Conservation (phyloP, 331 rosid species). For the Prunus yedoensis region DNA sequence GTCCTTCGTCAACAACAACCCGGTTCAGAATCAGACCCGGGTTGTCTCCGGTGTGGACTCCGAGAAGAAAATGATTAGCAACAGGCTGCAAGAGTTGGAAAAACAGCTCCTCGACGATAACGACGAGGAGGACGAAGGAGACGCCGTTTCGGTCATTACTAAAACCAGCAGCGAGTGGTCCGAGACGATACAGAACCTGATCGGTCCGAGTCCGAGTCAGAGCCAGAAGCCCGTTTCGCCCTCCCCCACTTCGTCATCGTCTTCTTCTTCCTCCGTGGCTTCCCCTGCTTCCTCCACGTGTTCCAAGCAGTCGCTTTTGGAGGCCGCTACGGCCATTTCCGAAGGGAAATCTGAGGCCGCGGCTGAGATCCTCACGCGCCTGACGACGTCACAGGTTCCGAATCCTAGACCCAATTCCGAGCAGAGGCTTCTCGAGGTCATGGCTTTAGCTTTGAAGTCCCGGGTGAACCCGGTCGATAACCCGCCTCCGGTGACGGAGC, state of each 20-base stretch:
- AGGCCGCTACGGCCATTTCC: conserved; percentile 61
- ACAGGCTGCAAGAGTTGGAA: conserved; percentile 60
- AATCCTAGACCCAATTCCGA: conserved; percentile 44
- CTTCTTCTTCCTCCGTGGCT: conserved; percentile 53
- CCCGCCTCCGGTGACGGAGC: conserved; percentile 44
- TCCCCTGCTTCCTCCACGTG: conserved; percentile 42
- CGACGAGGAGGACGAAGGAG: conserved; percentile 26
- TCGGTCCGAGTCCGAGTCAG: conserved; percentile 29
- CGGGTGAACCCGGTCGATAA: conserved; percentile 41
- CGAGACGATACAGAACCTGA: conserved; percentile 69
- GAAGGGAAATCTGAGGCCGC: conserved; percentile 60
- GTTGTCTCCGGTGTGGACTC: conserved; percentile 28
- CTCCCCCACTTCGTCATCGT: conserved; percentile 63
- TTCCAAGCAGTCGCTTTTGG: conserved; percentile 54
- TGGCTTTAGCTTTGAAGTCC: conserved; percentile 61
- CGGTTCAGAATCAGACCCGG: conserved; percentile 27
- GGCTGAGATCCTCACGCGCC: conserved; percentile 62
- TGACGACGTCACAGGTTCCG: conserved; percentile 6
- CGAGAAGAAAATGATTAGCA: conserved; percentile 53
- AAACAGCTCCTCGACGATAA: conserved; percentile 78
- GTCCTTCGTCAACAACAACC: not conserved
- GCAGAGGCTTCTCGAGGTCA: conserved; percentile 41
- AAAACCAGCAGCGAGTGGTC: conserved; percentile 61
- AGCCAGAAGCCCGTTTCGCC: conserved; percentile 50
- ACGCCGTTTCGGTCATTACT: conserved; percentile 52